phyloP scores from a whole-genome alignment of 2,329 filamentous ascomycete genomes.

The Calonectria hongkongensis region DNA sequence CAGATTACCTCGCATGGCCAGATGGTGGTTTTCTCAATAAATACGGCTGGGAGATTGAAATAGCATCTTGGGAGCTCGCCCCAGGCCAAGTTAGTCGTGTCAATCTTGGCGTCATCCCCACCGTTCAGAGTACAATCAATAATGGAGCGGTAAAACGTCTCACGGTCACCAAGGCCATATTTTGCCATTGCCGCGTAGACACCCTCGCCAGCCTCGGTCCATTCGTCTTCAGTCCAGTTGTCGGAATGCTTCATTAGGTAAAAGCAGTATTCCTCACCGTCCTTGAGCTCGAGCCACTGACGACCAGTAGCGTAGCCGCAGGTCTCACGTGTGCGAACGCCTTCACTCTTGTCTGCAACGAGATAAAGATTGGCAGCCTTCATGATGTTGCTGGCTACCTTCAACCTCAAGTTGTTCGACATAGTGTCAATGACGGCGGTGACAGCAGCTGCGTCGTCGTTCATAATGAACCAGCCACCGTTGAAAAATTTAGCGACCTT shows the following conservation, averaged over 20 bases:
- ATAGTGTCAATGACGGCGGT: constrained; percentile 18
- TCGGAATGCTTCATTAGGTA: constrained; percentile 17
- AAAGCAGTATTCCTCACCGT: constrained; percentile 16
- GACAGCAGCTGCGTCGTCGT: constrained; percentile 27
- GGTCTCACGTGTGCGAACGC: constrained; percentile 1
- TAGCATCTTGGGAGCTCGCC: constrained; percentile 6
- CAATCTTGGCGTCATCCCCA: constrained; percentile 3
- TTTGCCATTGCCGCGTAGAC: constrained; percentile 6
- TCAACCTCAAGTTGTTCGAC: constrained; percentile 25
- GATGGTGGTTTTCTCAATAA: background rate
- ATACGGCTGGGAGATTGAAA: constrained; percentile 1
- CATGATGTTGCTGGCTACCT: constrained; percentile 31
- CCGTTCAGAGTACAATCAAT: constrained; percentile 11
- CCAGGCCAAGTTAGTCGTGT: background rate
- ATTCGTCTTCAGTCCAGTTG: constrained; percentile 17
- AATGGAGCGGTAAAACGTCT: constrained; percentile 9
- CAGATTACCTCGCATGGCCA: constrained; percentile 1
- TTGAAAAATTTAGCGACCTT: constrained; percentile 35
- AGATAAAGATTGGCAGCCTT: constrained; percentile 30
- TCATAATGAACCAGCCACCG: constrained; percentile 31
- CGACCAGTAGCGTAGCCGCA: constrained; percentile 4
- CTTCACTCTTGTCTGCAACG: constrained; percentile 4
- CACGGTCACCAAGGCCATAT: background rate
- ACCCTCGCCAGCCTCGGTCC: constrained; percentile 4
- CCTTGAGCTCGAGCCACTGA: constrained; percentile 20